Conservation (phyloP, 305 asterid genomes). For the Fraxinus angustifolia region DNA sequence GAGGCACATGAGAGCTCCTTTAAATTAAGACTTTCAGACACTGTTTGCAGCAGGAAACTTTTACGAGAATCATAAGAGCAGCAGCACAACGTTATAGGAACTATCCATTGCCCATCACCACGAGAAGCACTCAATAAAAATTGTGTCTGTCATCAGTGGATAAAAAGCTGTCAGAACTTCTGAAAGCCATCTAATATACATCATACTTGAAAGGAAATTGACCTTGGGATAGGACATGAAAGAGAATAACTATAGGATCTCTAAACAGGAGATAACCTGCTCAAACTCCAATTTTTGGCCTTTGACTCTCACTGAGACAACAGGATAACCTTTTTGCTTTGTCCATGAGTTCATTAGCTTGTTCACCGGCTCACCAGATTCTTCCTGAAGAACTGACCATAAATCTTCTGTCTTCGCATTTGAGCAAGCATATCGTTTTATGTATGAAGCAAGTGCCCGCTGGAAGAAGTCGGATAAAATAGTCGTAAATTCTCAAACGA, state of each 20-base stretch:
- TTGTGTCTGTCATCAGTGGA: conserved; percentile 61
- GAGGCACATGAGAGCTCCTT: conserved; percentile 53
- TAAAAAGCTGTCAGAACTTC: conserved; percentile 25
- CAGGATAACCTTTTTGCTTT: conserved; percentile 91
- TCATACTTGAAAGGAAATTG: conserved; percentile 1
- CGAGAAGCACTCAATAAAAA: conserved; percentile 73
- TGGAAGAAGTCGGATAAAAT: conserved; percentile 34
- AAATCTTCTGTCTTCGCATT: conserved; percentile 96
- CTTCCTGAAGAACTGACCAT: conserved; percentile 91
- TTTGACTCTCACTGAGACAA: conserved; percentile 70
- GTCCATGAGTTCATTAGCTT: conserved; percentile 92
- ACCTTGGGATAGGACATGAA: background rate
- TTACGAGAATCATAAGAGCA: conserved; percentile 70
- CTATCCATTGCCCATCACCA: conserved; percentile 95
- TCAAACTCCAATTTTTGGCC: conserved; percentile 75
- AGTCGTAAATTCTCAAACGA: conserved; percentile 19
- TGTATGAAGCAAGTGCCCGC: conserved; percentile 90
- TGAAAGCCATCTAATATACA: conserved; percentile 10
- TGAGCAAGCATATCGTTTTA: conserved; percentile 74
- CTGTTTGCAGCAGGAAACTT: conserved; percentile 71
- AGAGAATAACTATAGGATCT: conserved; percentile 15
- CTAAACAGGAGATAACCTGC: conserved; percentile 53
- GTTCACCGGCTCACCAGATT: conserved; percentile 95
- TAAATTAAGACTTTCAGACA: conserved; percentile 57
- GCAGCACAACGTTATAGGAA: conserved; percentile 77